phyloP scores from a whole-genome alignment of 768 basidiomycete species.

The Leucosporidium creatinivorum region DNA sequence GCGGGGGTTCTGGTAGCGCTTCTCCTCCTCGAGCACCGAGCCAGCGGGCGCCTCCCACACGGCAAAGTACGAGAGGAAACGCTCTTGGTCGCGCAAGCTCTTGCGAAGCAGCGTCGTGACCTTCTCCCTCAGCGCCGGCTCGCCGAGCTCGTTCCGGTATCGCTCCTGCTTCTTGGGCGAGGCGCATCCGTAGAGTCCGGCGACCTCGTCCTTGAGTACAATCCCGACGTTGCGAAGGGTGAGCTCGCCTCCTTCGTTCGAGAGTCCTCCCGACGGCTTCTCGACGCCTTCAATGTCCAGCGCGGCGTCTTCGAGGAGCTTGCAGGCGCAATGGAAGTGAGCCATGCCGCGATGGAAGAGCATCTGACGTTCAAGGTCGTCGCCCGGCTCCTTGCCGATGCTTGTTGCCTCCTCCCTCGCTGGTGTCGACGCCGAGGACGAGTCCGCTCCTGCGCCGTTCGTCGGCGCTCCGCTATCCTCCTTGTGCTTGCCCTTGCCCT shows the following conservation, averaged over 20 bases:
- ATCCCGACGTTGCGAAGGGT: conserved; percentile 67
- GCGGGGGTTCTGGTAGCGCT: conserved; percentile 5
- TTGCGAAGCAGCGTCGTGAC: conserved; percentile 59
- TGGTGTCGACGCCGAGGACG: not conserved
- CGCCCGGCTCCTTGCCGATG: conserved; percentile 56
- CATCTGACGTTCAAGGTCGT: conserved; percentile 77
- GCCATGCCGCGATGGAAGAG: conserved; percentile 76
- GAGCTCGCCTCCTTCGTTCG: conserved; percentile 60
- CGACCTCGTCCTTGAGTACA: conserved; percentile 36
- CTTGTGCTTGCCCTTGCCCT: not conserved
- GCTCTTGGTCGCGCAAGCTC: conserved; percentile 74
- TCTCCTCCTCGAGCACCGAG: conserved; percentile 11
- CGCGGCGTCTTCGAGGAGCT: conserved; percentile 64
- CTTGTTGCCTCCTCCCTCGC: conserved; percentile 26
- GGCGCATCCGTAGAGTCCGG: conserved; percentile 59
- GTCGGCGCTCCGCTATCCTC: not conserved
- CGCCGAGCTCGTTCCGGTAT: conserved; percentile 57
- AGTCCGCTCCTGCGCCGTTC: not conserved
- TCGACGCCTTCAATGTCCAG: conserved; percentile 61
- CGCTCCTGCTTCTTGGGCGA: conserved; percentile 56
- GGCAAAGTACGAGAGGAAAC: conserved; percentile 67
- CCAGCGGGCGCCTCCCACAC: conserved; percentile 26
- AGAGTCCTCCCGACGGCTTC: conserved; percentile 48
- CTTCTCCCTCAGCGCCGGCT: conserved; percentile 55
- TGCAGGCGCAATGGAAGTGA: conserved; percentile 69